phyloP scores from a whole-genome alignment of 2,329 filamentous ascomycete genomes.

The Exophiala mesophila region DNA sequence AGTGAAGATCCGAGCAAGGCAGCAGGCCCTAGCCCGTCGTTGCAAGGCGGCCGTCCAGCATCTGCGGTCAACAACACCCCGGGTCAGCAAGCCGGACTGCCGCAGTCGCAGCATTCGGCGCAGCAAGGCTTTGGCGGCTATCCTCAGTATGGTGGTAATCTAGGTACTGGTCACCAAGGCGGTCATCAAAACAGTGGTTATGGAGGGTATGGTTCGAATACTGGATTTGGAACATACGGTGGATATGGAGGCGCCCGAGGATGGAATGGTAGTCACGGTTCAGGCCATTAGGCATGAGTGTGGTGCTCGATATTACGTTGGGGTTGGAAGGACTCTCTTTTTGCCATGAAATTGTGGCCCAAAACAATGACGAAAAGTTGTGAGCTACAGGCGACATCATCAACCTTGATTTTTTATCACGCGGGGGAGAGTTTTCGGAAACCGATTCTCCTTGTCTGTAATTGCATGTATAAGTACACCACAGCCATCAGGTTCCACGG shows the following conservation, averaged over 20 bases:
- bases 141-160: constrained; percentile 26
- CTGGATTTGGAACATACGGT: constrained; percentile 25
- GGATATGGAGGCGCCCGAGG: constrained; percentile 23
- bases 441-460: constrained; percentile 10
- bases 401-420: background rate
- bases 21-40: constrained; percentile 55
- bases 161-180: constrained; percentile 18
- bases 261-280: constrained; percentile 24
- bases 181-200: constrained; percentile 24
- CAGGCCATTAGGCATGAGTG: constrained; percentile 19
- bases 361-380: background rate
- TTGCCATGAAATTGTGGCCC: background rate
- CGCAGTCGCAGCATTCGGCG: constrained; percentile 31
- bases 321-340: too few relatives aligned
- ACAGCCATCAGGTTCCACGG: too few relatives aligned
- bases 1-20: constrained; percentile 53
- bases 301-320: too few relatives aligned
- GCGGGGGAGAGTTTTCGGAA: background rate
- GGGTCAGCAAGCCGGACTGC: constrained; percentile 35
- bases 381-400: background rate
- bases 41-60: constrained; percentile 59
- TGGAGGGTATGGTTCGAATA: constrained; percentile 25
- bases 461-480: constrained; percentile 22
- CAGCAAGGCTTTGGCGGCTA: constrained; percentile 32
- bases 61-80: constrained; percentile 57